Base-by-base conservation (phyloP, 2,329 filamentous ascomycete species). In the Aspergillus sp. region DNA sequence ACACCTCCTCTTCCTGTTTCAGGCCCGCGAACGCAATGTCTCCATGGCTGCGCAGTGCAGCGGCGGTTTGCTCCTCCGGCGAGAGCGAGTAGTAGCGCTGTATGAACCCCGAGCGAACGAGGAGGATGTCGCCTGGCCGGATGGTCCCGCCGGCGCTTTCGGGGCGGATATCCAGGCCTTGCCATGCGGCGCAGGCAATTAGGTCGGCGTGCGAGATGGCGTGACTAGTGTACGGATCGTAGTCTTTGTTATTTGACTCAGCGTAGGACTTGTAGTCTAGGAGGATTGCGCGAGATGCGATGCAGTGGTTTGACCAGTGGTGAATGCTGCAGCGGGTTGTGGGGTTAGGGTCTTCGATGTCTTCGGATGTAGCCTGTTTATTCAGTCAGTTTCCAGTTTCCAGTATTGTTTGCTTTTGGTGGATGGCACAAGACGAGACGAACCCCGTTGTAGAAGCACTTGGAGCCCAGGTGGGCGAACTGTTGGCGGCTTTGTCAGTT, bases 31-130 rank as follows among this genome's bases (percentile, higher is more conserved):
- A 85, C 8, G 71, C 54, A 49, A 78, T 70, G 3, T 75, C 71
- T 7, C 75, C 77, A 41, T 75, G 73, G 44, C 54, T 59, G 13
- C 74, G 70, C 6, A 68, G 60, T 3, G 71, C 73, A 3, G 71
- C 72, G 22, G 61, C 64, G 15, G 60, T 63, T 19, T 73, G 69
- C 44, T 75, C 71, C 22, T 68, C 70, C 1, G 69, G 61, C 1
- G 65, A 73, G 8, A 79, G 81, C 4, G 72, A 71, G 63, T 85
- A 76, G 57, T 89, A 83, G 11, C 81, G 75, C 63, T 87, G 81
- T 7, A 85, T 83, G 64, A 82, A 84, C 0, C 88, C 88, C 1
- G 83, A 86, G 17, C 88, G 80, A 19, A 91, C 70, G 45, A 90
- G 77, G 11, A 91, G 77, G 54, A 91, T 83, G 60, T 90, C 87